Evolutionary conservation across 129 eudicot genomes (phyloP).

Genomic region (Gnaphalium uliginosum): DNA sequence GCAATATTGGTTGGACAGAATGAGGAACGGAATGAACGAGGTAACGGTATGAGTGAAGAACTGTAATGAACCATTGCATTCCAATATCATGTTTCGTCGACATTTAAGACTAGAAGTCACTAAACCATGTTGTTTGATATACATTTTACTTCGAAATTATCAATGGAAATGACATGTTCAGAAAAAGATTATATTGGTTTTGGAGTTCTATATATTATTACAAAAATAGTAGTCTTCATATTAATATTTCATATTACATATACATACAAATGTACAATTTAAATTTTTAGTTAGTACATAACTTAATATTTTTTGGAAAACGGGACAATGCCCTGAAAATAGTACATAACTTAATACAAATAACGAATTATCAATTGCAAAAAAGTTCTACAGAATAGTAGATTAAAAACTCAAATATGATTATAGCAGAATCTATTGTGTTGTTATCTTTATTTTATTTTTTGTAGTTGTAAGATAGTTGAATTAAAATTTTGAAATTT

Average conservation of each 20-base stretch:
- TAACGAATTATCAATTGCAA: neutral
- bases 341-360: neutral
- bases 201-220: neutral
- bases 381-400: neutral
- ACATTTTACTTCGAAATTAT: too few relatives aligned
- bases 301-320: too few relatives aligned
- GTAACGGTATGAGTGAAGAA: neutral
- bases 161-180: neutral
- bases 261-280: neutral
- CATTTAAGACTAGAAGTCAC: neutral
- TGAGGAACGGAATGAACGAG: neutral
- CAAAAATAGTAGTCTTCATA: neutral
- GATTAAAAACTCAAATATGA: neutral
- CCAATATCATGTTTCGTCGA: neutral
- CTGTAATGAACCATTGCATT: neutral
- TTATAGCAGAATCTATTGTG: neutral
- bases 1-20: neutral
- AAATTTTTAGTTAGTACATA: neutral
- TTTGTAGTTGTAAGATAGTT: neutral
- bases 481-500: neutral
- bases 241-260: neutral
- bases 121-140: neutral
- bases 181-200: neutral
- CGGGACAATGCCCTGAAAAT: too few relatives aligned
- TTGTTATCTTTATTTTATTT: neutral